A percentile compares a stretch with the other conserved stretches of the same genome.
These are phyloP conservation scores for Phytophthora sp. DNA, from an alignment of 352 stramenopile species.

Conservation along the genomic window DNA sequence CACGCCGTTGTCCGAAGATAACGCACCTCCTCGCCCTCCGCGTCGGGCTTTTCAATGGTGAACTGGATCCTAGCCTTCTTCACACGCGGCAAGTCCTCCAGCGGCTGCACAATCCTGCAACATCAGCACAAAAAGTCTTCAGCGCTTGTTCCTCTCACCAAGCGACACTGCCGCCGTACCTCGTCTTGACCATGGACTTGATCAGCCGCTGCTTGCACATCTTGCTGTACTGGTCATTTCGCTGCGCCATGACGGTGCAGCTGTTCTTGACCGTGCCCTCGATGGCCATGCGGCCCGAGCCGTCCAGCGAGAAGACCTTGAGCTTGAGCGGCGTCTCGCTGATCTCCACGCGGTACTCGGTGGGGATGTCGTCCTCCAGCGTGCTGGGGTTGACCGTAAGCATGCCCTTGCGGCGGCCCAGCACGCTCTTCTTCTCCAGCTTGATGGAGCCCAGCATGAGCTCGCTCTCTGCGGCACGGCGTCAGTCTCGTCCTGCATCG, in stretches of 20 bases:
- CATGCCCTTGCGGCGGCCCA: slow-evolving; percentile 79
- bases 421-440: slow-evolving; percentile 73
- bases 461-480: slow-evolving; percentile 66
- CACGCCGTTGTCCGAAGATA: background rate
- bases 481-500: background rate
- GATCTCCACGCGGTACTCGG: slow-evolving; percentile 85
- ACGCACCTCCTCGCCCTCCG: slow-evolving; percentile 69
- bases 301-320: slow-evolving; percentile 87
- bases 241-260: slow-evolving; percentile 86
- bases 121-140: background rate
- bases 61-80: slow-evolving; percentile 86
- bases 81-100: slow-evolving; percentile 77
- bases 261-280: slow-evolving; percentile 88
- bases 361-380: slow-evolving; percentile 77
- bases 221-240: slow-evolving; percentile 87
- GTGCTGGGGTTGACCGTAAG: slow-evolving; percentile 81
- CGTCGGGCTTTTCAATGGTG: slow-evolving; percentile 80
- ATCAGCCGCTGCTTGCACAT: slow-evolving; percentile 85
- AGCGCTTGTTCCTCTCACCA: background rate
- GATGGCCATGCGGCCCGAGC: slow-evolving; percentile 86
- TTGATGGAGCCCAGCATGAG: slow-evolving; percentile 87
- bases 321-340: slow-evolving; percentile 79
- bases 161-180: slow-evolving; percentile 29
- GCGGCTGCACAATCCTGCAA: slow-evolving; percentile 70
- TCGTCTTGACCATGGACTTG: slow-evolving; percentile 87